Evolutionary conservation across 257 asterid genomes (phyloP).

Genomic region (Penstemon barbatus): DNA sequence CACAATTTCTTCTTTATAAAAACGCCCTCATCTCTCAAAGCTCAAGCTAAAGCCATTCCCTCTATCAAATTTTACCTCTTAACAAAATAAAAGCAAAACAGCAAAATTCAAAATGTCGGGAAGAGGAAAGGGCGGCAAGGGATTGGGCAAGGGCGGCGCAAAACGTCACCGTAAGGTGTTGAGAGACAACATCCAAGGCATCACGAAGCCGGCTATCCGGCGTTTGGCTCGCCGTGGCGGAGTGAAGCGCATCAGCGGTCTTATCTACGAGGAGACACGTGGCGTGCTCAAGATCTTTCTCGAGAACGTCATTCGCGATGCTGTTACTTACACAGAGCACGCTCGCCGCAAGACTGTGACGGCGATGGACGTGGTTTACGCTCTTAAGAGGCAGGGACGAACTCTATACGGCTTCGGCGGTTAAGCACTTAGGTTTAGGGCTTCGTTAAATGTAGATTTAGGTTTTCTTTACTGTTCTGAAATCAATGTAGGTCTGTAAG

Average conservation of each 20-base stretch:
- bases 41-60: not conserved
- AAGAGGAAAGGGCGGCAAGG: constrained; percentile 43
- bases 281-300: too few species aligned
- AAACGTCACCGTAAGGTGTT: constrained; percentile 36
- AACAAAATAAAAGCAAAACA: not conserved
- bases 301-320: too few species aligned
- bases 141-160: constrained; percentile 43
- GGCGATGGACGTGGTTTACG: constrained; percentile 44
- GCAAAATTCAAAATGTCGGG: constrained; percentile 29
- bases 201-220: too few species aligned
- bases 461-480: not conserved
- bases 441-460: constrained; percentile 13
- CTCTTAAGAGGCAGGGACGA: constrained; percentile 48
- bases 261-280: too few species aligned
- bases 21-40: not conserved
- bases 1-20: constrained; percentile 12
- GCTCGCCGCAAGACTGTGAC: constrained; percentile 34
- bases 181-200: too few species aligned
- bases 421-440: constrained; percentile 22
- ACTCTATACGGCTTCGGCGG: constrained; percentile 44
- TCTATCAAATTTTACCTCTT: not conserved
- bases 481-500: not conserved
- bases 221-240: too few species aligned
- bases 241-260: too few species aligned
- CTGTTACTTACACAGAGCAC: too few species aligned